Conservation (phyloP, 805 yeast genomes). For the Wickerhamiella occidentalis region DNA sequence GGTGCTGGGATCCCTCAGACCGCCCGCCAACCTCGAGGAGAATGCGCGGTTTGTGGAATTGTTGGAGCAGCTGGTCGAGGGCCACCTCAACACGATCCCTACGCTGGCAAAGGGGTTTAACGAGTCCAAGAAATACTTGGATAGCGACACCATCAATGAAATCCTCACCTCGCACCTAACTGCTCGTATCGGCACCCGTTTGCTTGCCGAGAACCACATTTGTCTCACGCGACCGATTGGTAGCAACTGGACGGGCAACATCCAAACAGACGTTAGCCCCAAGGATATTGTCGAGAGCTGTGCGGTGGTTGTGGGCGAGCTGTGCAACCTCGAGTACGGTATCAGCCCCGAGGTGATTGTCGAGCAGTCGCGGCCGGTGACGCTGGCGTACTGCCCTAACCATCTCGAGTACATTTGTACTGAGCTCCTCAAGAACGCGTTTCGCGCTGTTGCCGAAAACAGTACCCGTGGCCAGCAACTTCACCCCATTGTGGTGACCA, state of each 20-base stretch:
- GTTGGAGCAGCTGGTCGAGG: conserved; percentile 48
- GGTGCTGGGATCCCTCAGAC: conserved; percentile 33
- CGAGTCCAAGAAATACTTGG: conserved; percentile 42
- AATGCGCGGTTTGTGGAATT: conserved; percentile 42
- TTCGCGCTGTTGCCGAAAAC: conserved; percentile 77
- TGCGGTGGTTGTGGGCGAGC: conserved; percentile 66
- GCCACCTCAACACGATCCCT: conserved; percentile 77
- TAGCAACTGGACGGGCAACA: conserved; percentile 45
- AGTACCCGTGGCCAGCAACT: conserved; percentile 20
- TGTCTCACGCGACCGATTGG: conserved; percentile 40
- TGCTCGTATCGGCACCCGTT: conserved; percentile 77
- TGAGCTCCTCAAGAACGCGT: conserved; percentile 77
- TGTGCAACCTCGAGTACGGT: conserved; percentile 75
- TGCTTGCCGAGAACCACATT: conserved; percentile 77
- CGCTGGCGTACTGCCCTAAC: conserved; percentile 72
- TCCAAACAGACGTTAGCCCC: conserved; percentile 56
- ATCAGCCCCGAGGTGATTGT: conserved; percentile 50
- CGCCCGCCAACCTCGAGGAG: conserved; percentile 40
- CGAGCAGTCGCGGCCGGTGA: conserved; percentile 43
- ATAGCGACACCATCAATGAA: conserved; percentile 39
- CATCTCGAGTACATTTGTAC: conserved; percentile 81
- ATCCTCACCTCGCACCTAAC: conserved; percentile 66
- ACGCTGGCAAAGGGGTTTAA: conserved; percentile 69
- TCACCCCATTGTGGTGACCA: conserved; percentile 38
- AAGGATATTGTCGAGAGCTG: conserved; percentile 50